Evolutionary conservation across 2,329 filamentous ascomycete genomes (phyloP).

Genomic region (Eurotiales sp.): DNA sequence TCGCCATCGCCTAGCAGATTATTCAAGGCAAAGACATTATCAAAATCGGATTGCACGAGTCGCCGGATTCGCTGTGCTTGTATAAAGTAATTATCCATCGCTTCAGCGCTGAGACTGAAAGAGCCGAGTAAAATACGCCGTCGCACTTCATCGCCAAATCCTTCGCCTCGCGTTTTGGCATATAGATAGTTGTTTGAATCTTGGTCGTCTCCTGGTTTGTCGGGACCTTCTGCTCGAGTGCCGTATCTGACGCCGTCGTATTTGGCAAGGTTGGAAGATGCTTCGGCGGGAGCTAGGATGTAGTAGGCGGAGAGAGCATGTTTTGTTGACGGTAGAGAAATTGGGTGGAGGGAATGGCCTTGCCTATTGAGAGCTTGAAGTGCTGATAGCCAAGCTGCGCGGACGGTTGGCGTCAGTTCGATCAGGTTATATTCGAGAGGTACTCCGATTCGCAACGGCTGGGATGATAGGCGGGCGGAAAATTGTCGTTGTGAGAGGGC

Average conservation of each 20-base stretch:
- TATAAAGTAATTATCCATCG: conserved; percentile 94
- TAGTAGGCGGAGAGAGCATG: conserved; percentile 92
- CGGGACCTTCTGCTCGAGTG: conserved; percentile 47
- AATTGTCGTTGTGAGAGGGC: conserved; percentile 38
- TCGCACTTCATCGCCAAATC: conserved; percentile 81
- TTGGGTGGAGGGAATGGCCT: conserved; percentile 69
- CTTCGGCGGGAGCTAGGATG: conserved; percentile 89
- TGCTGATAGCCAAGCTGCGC: conserved; percentile 63
- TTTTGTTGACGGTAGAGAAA: conserved; percentile 78
- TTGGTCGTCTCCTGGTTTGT: conserved; percentile 49
- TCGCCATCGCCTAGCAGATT: conserved; percentile 61
- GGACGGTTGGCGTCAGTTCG: conserved; percentile 69
- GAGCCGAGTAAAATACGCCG: conserved; percentile 83
- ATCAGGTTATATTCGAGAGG: conserved; percentile 80
- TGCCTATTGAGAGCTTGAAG: conserved; percentile 57
- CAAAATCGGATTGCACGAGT: conserved; percentile 81
- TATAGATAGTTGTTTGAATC: conserved; percentile 61
- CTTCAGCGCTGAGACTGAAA: conserved; percentile 83
- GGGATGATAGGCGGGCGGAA: conserved; percentile 22
- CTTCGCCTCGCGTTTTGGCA: conserved; percentile 66
- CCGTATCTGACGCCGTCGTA: conserved; percentile 98
- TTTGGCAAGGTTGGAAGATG: conserved; percentile 91
- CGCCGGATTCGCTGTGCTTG: conserved; percentile 85
- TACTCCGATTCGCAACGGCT: conserved; percentile 53
- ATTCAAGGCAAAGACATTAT: conserved; percentile 65